Evolutionary conservation across 2,329 filamentous ascomycete genomes (phyloP).

Genomic region (Cordyceps militaris): DNA sequence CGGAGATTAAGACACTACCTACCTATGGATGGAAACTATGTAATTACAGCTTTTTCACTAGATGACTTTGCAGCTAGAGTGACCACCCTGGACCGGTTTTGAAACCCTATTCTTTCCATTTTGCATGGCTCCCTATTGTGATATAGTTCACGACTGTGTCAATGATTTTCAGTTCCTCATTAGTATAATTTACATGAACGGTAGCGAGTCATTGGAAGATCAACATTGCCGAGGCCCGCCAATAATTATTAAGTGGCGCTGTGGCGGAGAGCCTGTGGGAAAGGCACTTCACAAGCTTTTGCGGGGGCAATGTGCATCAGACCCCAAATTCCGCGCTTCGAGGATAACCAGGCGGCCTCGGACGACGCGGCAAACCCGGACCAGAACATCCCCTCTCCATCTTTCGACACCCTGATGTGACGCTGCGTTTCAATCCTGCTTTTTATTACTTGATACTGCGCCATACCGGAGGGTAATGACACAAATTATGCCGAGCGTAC

Average conservation of each 20-base stretch:
- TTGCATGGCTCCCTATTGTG: no score
- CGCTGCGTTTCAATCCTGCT: not conserved
- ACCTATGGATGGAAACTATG: no score
- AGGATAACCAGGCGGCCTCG: not conserved
- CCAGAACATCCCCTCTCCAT: not conserved
- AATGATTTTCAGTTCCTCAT: not conserved
- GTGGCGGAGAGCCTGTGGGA: not conserved
- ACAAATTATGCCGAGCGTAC: slow-evolving; percentile 5
- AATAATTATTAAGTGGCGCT: slow-evolving; percentile 1
- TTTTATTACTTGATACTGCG: not conserved
- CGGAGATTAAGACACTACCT: not conserved
- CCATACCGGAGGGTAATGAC: not conserved
- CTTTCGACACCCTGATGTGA: not conserved
- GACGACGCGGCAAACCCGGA: not conserved
- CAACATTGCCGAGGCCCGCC: slow-evolving; percentile 8
- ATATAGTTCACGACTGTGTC: not conserved
- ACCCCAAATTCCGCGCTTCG: slow-evolving; percentile 3
- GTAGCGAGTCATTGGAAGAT: not conserved
- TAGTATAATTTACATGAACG: no score
- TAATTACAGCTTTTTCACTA: no score
- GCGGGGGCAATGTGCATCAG: not conserved
- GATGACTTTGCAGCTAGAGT: no score
- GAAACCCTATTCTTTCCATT: no score
- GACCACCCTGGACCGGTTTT: no score
- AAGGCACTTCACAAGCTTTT: not conserved